Conservation (phyloP, 352 stramenopile species). For the Phytophthora fragariaefolia region DNA sequence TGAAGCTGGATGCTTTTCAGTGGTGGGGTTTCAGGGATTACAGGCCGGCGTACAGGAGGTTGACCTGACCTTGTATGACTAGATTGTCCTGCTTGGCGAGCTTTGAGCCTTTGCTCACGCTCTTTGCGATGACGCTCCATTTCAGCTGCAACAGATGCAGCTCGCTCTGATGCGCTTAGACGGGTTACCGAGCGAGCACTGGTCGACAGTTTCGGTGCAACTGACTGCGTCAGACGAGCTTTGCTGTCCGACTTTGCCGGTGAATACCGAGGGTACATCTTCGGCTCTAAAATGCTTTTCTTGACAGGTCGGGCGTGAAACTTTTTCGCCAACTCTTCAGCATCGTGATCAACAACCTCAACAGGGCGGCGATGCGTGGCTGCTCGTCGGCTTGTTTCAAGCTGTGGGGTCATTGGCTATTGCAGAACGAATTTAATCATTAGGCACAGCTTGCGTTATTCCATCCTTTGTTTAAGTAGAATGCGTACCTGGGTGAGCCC, state of each 20-base stretch:
- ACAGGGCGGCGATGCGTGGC: slow-evolving; percentile 60
- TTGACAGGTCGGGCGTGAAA: slow-evolving; percentile 80
- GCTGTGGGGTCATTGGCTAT: slow-evolving; percentile 65
- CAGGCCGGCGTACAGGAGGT: slow-evolving; percentile 37
- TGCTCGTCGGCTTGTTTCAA: slow-evolving; percentile 69
- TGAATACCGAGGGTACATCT: slow-evolving; percentile 36
- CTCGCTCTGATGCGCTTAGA: slow-evolving; percentile 40
- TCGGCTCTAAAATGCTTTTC: slow-evolving; percentile 56
- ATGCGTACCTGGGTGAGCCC: slow-evolving; percentile 52
- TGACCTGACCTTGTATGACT: slow-evolving; percentile 21
- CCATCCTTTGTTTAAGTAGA: too few relatives aligned
- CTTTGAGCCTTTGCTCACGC: slow-evolving; percentile 46
- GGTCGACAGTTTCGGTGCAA: slow-evolving; percentile 55
- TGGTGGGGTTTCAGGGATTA: slow-evolving; percentile 74
- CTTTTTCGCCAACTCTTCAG: slow-evolving; percentile 75
- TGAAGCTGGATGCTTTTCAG: slow-evolving; percentile 78
- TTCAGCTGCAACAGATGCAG: slow-evolving; percentile 36
- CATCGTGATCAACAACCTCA: slow-evolving; percentile 72
- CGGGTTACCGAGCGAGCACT: slow-evolving; percentile 42
- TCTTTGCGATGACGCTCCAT: slow-evolving; percentile 56
- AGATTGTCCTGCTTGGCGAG: slow-evolving; percentile 24
- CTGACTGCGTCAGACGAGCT: slow-evolving; percentile 47
- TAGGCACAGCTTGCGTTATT: too few relatives aligned
- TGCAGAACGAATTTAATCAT: too few relatives aligned
- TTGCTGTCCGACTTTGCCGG: slow-evolving; percentile 38